Base-by-base conservation (phyloP, 768 basidiomycete genomes). In the Boletus pseudo-olivaceus region DNA sequence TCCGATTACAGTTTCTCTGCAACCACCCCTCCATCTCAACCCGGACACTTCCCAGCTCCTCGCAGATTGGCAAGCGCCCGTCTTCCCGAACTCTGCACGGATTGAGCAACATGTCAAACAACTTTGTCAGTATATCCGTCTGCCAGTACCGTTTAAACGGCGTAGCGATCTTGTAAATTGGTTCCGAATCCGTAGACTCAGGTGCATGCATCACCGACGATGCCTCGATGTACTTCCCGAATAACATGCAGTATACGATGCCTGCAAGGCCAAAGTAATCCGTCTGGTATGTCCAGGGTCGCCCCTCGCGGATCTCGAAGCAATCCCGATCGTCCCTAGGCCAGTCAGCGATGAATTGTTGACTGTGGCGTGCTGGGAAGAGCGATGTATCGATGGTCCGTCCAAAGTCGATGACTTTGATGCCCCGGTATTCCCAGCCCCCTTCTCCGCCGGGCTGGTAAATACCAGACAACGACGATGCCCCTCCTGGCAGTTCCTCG, bases 141-240 rank as follows among this genome's bases (percentile, higher is more conserved):
- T 98, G 94, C 93, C 97, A 98, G 70, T 99, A 99, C 55, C 97
- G 79, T 67, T 93, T 93, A 64, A 95, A 79, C n/a, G 88, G 82
- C 29, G 85, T 83, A 15, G 82, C 75, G 48, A 93, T 81, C 75
- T 82, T 87, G 74, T 85, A 81, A 53, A 78, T 73, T 2, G 61
- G 62, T 5, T 55, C 59, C 39, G 67, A 65, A 42, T 69, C 70
- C 10, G 70, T 70, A 5, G 71, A 67, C 14, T 62, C 68, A 4
- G 67, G 59, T 15, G 73, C 66, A 3, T 69, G 63, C 30, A 67
- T 71, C 43, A 87, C 75, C 9, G 85, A 77, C 55, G 80, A 79
- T 12, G 82, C 82, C 65, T 93, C 86, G 69, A 99, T 91, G 74
- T 98, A 96, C 72, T 93, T 96, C 26, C 95, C 95, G 66, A 93